These are phyloP conservation scores for Ulvella scutata DNA, from an alignment of 139 green algal genomes.

Conservation along the genomic window DNA sequence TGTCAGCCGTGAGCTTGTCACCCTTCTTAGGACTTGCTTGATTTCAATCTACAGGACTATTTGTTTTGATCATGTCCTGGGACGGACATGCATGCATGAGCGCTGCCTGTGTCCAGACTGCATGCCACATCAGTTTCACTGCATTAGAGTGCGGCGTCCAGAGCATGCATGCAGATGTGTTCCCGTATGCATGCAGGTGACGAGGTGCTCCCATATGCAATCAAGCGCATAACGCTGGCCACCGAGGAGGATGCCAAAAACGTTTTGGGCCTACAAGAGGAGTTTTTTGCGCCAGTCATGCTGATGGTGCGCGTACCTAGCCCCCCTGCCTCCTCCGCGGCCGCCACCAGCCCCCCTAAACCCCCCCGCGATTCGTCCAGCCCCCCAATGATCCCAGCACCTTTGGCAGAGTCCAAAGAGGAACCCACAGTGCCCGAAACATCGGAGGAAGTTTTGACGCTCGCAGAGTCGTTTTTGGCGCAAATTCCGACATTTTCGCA, in stretches of 20 bases:
- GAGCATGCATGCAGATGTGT: not conserved
- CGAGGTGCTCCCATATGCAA: not conserved
- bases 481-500: not conserved
- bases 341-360: no score
- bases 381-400: no score
- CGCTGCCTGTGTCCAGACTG: not conserved
- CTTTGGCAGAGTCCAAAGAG: no score
- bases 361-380: no score
- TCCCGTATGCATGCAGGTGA: not conserved
- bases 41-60: not conserved
- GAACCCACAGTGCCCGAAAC: no score
- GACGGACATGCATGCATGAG: not conserved
- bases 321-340: not conserved
- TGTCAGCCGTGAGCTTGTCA: no score
- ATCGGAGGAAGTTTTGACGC: no score
- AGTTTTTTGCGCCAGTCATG: not conserved
- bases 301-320: not conserved
- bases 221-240: not conserved
- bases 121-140: not conserved
- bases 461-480: not conserved
- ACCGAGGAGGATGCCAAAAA: not conserved
- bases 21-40: not conserved
- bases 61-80: not conserved
- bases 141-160: not conserved
- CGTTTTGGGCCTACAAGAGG: not conserved